These are phyloP conservation scores for Ascochyta fabae DNA, from an alignment of 2,329 filamentous ascomycete genomes.

Conservation along the genomic window DNA sequence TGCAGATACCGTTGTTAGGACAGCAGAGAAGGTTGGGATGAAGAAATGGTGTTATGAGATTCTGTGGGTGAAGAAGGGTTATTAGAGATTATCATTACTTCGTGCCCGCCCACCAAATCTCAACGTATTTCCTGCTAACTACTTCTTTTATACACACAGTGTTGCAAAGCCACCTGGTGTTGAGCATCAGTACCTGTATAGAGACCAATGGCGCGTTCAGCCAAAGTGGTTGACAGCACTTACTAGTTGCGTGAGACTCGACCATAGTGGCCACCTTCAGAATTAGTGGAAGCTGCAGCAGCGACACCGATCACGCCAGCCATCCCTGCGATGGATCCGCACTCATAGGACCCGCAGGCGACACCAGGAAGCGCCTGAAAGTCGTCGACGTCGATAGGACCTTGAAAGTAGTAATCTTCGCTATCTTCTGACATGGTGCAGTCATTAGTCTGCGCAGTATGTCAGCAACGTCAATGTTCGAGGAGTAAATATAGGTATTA, in stretches of 20 bases:
- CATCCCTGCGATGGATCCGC: not conserved
- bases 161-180: too few relatives aligned
- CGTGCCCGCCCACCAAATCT: too few relatives aligned
- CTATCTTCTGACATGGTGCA: not conserved
- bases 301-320: not conserved
- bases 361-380: not conserved
- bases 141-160: too few relatives aligned
- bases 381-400: constrained; percentile 3
- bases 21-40: constrained; percentile 6
- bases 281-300: not conserved
- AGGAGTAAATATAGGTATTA: not conserved
- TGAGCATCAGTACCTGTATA: too few relatives aligned
- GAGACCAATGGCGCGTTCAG: too few relatives aligned
- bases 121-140: too few relatives aligned
- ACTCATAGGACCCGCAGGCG: constrained; percentile 4
- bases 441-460: not conserved
- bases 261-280: not conserved
- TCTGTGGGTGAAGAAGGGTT: not conserved
- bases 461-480: not conserved
- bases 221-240: too few relatives aligned
- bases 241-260: too few relatives aligned
- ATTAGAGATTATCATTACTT: not conserved
- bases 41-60: not conserved
- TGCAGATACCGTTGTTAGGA: constrained; percentile 34
- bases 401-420: not conserved